Percentiles rank a stretch among this genome's conserved stretches.
Conservation (phyloP, 2,329 filamentous ascomycete genomes). For the Epichloe hybrida region DNA sequence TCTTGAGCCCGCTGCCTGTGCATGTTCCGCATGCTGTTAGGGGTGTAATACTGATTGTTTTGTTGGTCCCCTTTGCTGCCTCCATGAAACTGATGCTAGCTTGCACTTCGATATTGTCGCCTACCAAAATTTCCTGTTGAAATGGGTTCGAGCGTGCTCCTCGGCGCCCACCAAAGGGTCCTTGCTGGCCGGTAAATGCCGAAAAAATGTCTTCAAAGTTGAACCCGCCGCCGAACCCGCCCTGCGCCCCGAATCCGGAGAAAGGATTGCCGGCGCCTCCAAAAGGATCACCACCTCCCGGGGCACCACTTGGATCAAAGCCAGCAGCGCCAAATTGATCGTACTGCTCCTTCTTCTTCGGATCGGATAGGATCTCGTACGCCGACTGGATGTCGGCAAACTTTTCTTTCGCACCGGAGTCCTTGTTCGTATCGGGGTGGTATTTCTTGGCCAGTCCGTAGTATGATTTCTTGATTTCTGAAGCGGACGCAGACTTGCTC, state of each 20-base stretch:
- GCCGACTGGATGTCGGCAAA: constrained; percentile 87
- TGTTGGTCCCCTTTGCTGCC: constrained; percentile 78
- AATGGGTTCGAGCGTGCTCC: constrained; percentile 51
- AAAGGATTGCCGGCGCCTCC: constrained; percentile 53
- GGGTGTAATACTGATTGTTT: constrained; percentile 79
- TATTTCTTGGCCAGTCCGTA: constrained; percentile 96
- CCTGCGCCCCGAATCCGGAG: constrained; percentile 33
- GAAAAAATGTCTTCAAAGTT: constrained; percentile 95
- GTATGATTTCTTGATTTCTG: constrained; percentile 96
- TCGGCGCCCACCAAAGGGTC: constrained; percentile 39
- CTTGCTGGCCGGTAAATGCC: constrained; percentile 54
- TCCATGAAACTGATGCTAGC: constrained; percentile 92
- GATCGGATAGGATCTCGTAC: constrained; percentile 86
- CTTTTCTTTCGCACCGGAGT: constrained; percentile 81
- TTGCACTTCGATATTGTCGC: constrained; percentile 91
- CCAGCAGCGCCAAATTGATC: constrained; percentile 82
- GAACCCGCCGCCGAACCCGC: constrained; percentile 69
- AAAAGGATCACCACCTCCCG: constrained; percentile 47
- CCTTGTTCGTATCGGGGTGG: constrained; percentile 97
- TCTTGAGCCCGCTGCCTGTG: constrained; percentile 69
- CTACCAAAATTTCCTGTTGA: constrained; percentile 68
- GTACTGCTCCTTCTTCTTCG: constrained; percentile 83
- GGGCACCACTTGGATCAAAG: constrained; percentile 63
- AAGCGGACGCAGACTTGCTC: constrained; percentile 60
- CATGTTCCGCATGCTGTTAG: constrained; percentile 73